Evolutionary conservation across 2,329 filamentous ascomycete genomes (phyloP), one percentile per base, ranked within the genome.

Genomic region (Cercospora zeina): DNA sequence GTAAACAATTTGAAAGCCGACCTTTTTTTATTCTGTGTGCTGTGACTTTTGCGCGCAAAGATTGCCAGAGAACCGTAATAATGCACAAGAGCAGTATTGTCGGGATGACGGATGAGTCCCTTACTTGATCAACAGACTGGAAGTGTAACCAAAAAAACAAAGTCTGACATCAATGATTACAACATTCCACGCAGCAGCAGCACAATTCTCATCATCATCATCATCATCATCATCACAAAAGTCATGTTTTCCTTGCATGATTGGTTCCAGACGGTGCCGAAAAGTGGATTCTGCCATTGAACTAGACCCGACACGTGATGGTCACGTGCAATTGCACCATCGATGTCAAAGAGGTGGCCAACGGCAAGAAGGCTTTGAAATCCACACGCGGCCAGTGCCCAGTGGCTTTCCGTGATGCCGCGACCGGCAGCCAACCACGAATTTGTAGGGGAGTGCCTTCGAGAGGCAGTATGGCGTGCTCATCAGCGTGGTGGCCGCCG

Each of bases 311-410:
- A n/a, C 42, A 47, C 42, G 42, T 47, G 42, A 47, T 47, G 21
- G 4, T 47, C 42, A 47, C 42, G 42, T 47, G 42, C 42, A 47
- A 47, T 47, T 47, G 42, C 42, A 47, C 42, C 42, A 47, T 47
- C 42, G 42, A 47, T 47, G 42, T n/a, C 42, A 47, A 47, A 47
- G 27, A 27, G 21, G 21, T 47, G 42, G 42, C 21, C 42, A 7
- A 47, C 24, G 42, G 42, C 42, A 47, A 47, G 27, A 21, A 47
- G 42, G 42, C 42, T 47, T 47, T 47, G 42, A 47, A 47, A 47
- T 47, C 42, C 42, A 6, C 42, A 47, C n/a, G 3, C 3, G 24
- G 24, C 24, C 24, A 27, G 24, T 27, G 42, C 19, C 19, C 42
- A 47, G 42, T 27, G 42, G 42, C 42, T 34, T n/a, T 47, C 42